Evolutionary conservation across 768 basidiomycete species (phyloP), one percentile per base, ranked within the genome.

Genomic region (Podaxis sp.): DNA sequence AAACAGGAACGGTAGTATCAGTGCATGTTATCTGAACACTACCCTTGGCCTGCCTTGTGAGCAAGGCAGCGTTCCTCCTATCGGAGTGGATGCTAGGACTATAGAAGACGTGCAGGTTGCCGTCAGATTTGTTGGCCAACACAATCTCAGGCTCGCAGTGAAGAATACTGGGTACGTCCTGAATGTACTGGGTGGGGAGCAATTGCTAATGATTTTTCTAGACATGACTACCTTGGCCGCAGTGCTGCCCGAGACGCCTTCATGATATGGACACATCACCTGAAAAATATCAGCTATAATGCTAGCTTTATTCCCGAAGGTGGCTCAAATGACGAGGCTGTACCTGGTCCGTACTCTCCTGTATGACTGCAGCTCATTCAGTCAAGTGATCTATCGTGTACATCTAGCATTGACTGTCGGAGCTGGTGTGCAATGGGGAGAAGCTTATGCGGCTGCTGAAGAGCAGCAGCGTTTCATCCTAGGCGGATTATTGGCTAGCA

Each of bases 361-460:
- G 7, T 42, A 12, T 42, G 1, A 42, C 40, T 13, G 40, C 17
- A 42, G 11, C 26, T 15, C 13, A 12, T 42, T 17, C 40, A 42
- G 40, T 42, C 40, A 42, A 15, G 4, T 42, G 12, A 42, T 15
- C 15, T 42, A 24, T 24, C 24, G 2, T 24, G 4, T 17, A 12
- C 12, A 13, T 42, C 17, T 38, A 75, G 73, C 67, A 28, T 52
- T 77, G 2, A 77, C 73, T 13, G 54, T 77, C 24, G 78, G 73
- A 8, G 75, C 80, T 54, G 83, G 82, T 0, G 79, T 83, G 2
- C 79, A 81, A 61, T 83, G 80, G 79, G 51, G 64, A 30, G 77
- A 81, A 53, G 77, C 77, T 0, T 84, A 83, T 62, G 66, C 61
- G 2, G 75, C 76, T 4, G 78, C 74, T 6, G 68, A 79, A 22